These are phyloP conservation scores for Fusarium mundagurra DNA, from an alignment of 2,329 filamentous ascomycete genomes.

Conservation along the genomic window DNA sequence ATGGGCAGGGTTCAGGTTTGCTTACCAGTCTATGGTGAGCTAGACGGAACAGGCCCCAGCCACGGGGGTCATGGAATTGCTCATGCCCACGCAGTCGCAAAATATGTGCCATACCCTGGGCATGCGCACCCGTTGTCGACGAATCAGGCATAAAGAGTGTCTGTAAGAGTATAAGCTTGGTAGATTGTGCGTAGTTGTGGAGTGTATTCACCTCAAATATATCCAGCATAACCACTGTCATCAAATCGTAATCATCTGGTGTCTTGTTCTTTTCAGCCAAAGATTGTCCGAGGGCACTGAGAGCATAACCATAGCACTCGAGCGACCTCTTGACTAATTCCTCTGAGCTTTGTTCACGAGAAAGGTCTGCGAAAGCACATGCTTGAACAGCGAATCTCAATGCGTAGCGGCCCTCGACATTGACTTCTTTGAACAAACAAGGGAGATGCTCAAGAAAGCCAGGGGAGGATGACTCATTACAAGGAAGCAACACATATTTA, in stretches of 20 bases:
- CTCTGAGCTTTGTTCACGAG: conserved; percentile 36
- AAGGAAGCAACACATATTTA: conserved; percentile 52
- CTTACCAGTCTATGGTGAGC: conserved; percentile 50
- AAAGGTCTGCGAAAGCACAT: conserved; percentile 48
- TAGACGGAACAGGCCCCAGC: conserved; percentile 53
- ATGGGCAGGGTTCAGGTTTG: fast-evolving
- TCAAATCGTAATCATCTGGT: conserved; percentile 53
- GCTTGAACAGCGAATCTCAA: conserved; percentile 52
- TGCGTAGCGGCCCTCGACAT: conserved; percentile 49
- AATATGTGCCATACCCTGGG: conserved; percentile 54
- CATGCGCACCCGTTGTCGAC: conserved; percentile 44
- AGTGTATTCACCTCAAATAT: conserved; percentile 49
- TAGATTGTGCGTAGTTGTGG: no score
- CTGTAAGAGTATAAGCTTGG: conserved; percentile 24
- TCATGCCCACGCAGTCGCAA: conserved; percentile 49
- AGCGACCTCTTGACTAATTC: conserved; percentile 42
- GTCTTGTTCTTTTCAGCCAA: conserved; percentile 45
- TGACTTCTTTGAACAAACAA: conserved; percentile 51
- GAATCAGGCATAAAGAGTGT: conserved; percentile 46
- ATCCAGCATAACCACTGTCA: conserved; percentile 53
- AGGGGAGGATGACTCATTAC: conserved; percentile 47
- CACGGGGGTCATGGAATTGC: conserved; percentile 48
- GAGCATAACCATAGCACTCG: conserved; percentile 49
- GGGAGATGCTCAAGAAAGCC: conserved; percentile 54
- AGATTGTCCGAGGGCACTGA: conserved; percentile 47